Evolutionary conservation across 768 basidiomycete species (phyloP).

Genomic region (Suillus bovinus): DNA sequence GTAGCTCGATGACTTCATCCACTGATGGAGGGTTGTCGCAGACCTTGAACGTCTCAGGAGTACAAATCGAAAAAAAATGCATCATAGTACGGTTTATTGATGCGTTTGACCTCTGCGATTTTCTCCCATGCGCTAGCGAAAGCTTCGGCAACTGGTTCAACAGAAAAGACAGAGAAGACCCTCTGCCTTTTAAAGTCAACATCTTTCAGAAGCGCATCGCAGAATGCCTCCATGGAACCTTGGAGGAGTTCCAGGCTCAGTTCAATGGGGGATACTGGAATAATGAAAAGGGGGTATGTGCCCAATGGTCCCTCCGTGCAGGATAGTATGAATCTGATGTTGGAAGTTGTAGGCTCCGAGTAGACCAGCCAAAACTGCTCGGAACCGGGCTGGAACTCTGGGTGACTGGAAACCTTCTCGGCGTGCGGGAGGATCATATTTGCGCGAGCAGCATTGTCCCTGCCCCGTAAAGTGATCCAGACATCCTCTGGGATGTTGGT

Average conservation of each 20-base stretch:
- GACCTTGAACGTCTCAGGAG: slow-evolving; percentile 34
- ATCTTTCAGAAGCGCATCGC: slow-evolving; percentile 30
- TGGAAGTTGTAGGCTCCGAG: slow-evolving; percentile 33
- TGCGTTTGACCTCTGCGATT: slow-evolving; percentile 38
- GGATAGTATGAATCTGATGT: slow-evolving; percentile 46
- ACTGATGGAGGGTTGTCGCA: slow-evolving; percentile 28
- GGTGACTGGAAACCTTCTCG: slow-evolving; percentile 37
- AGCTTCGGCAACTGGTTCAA: slow-evolving; percentile 37
- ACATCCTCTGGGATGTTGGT: slow-evolving; percentile 27
- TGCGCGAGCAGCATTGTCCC: slow-evolving; percentile 30
- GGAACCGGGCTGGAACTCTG: slow-evolving; percentile 22
- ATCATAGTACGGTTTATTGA: slow-evolving; percentile 49
- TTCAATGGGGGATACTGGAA: slow-evolving; percentile 32
- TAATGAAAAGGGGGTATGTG: slow-evolving; percentile 55
- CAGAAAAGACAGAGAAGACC: slow-evolving; percentile 68
- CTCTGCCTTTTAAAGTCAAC: slow-evolving; percentile 33
- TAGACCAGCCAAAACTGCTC: slow-evolving; percentile 51
- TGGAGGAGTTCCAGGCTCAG: slow-evolving; percentile 35
- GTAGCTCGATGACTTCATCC: slow-evolving; percentile 33
- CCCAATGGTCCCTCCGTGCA: slow-evolving; percentile 47
- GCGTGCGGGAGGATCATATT: slow-evolving; percentile 57
- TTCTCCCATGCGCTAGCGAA: slow-evolving; percentile 48
- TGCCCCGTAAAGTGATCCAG: slow-evolving; percentile 27
- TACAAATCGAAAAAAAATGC: slow-evolving; percentile 50
- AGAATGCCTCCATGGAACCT: slow-evolving; percentile 39